phyloP scores from a whole-genome alignment of 1,139 yeast species.

The Taphrina populina region DNA sequence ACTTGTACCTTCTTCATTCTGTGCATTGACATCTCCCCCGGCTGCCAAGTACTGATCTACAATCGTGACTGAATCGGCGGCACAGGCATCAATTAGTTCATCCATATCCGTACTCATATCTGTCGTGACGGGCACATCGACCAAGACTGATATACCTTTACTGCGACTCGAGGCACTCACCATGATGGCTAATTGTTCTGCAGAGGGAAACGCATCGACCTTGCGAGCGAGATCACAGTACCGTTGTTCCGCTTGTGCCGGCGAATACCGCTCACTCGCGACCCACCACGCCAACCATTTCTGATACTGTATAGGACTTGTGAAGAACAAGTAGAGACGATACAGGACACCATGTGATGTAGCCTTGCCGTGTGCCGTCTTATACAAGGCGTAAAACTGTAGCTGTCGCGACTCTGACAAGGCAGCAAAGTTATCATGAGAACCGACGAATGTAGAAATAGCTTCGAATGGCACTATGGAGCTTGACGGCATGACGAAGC shows the following conservation, averaged over 20 bases:
- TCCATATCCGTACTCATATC: background rate
- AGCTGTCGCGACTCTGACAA: background rate
- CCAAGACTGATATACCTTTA: background rate
- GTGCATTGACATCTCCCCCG: constrained; percentile 12
- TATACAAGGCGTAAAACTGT: constrained; percentile 22
- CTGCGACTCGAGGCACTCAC: background rate
- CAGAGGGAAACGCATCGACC: constrained; percentile 21
- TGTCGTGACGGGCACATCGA: background rate
- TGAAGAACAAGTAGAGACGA: constrained; percentile 5
- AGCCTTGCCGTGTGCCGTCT: constrained; percentile 11
- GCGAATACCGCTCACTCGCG: background rate
- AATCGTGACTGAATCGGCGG: background rate
- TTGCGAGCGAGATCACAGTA: constrained; percentile 10
- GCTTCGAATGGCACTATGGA: constrained; percentile 27
- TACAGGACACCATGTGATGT: constrained; percentile 4
- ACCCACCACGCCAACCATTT: constrained; percentile 28
- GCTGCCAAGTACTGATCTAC: background rate
- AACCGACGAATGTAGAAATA: constrained; percentile 17
- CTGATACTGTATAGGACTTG: background rate
- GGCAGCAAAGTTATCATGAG: constrained; percentile 3
- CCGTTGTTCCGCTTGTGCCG: background rate
- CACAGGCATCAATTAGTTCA: constrained; percentile 17
- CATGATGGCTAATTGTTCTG: background rate
- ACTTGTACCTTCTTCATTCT: constrained; percentile 21
- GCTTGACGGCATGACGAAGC: too few relatives aligned